Conservation (phyloP, 306 rosid genomes). For the Betula pendula region DNA sequence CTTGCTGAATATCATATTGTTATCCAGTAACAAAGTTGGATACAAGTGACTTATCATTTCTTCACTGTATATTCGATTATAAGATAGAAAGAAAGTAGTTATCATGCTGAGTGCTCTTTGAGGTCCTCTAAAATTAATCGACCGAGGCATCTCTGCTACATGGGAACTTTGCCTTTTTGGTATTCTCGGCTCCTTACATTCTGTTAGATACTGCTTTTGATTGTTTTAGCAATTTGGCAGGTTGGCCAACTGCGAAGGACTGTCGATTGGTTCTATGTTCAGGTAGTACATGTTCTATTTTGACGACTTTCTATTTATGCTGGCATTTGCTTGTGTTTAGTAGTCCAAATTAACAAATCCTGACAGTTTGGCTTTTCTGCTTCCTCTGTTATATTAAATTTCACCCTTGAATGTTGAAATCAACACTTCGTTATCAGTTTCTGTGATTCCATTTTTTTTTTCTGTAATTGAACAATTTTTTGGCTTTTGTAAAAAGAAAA, state of each 20-base stretch:
- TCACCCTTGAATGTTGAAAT: not conserved
- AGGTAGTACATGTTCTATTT: constrained; percentile 48
- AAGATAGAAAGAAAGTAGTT: not conserved
- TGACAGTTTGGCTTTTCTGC: not conserved
- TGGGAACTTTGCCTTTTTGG: not conserved
- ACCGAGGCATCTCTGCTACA: not conserved
- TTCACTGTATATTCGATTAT: not conserved
- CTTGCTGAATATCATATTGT: not conserved
- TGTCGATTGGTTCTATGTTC: constrained; percentile 73
- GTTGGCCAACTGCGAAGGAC: constrained; percentile 78
- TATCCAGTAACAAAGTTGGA: not conserved
- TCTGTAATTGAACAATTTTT: not conserved
- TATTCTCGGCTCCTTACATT: not conserved
- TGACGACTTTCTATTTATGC: not conserved
- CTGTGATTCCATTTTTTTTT: not conserved
- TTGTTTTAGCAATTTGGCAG: constrained; percentile 50
- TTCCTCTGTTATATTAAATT: not conserved
- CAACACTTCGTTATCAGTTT: not conserved
- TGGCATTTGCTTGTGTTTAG: not conserved
- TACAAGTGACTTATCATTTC: not conserved
- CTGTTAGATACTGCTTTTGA: constrained; percentile 15
- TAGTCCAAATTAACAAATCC: not conserved
- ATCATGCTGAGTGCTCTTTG: not conserved
- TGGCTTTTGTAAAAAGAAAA: not conserved
- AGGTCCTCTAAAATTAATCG: not conserved